phyloP scores from a whole-genome alignment of 2,329 filamentous ascomycete genomes.

The Peltaster fructicola region DNA sequence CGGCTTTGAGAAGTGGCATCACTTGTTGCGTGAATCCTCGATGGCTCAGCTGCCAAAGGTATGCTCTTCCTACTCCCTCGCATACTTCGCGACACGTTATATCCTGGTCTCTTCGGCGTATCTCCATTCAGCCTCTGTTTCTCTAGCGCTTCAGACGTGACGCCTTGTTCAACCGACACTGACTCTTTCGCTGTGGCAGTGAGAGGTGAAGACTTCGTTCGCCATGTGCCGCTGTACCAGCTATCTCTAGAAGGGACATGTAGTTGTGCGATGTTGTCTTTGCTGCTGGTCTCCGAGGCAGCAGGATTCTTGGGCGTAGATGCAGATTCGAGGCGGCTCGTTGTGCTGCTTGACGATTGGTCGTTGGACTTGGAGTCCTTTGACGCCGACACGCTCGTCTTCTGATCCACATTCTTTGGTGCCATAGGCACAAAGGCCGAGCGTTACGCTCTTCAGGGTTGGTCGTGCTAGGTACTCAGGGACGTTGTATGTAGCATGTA shows the following conservation, averaged over 20 bases:
- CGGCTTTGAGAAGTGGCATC: conserved; percentile 11
- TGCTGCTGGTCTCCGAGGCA: no score
- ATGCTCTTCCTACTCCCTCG: conserved; percentile 29
- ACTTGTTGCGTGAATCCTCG: conserved; percentile 27
- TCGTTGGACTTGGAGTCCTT: conserved; percentile 1
- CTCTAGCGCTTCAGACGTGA: conserved; percentile 22
- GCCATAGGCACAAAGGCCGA: no score
- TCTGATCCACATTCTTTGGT: no score
- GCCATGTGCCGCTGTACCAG: conserved; percentile 31
- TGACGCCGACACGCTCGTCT: no score
- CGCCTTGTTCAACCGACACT: conserved; percentile 26
- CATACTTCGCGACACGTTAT: conserved; percentile 22
- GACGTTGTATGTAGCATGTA: no score
- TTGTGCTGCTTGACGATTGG: neutral
- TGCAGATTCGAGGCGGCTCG: neutral
- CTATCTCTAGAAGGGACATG: conserved; percentile 9
- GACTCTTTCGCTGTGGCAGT: conserved; percentile 30
- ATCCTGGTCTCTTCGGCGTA: conserved; percentile 5
- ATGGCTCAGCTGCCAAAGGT: conserved; percentile 26
- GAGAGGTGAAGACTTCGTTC: conserved; percentile 28
- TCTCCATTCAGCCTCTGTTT: conserved; percentile 10
- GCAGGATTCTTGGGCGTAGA: conserved; percentile 1
- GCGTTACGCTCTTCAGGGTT: no score
- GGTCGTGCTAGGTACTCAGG: no score
- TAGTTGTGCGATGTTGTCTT: no score